Conservation (phyloP, 2,329 filamentous ascomycete genomes). For the Phialocephala sp. region DNA sequence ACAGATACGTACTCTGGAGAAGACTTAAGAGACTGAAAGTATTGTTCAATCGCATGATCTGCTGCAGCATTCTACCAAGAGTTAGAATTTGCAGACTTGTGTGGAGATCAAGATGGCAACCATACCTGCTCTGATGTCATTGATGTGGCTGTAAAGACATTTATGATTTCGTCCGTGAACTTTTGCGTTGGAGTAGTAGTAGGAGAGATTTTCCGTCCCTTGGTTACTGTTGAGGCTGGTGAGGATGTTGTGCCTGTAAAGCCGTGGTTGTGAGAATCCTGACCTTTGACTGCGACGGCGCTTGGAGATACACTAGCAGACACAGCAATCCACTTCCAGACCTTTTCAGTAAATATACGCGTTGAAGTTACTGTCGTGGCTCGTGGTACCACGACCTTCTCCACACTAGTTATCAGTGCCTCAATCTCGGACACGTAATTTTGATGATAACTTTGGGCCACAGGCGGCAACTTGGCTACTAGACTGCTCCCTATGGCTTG, state of each 20-base stretch:
- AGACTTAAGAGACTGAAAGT: background rate
- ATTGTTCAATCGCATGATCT: no score
- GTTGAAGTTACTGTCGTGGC: no score
- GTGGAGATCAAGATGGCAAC: background rate
- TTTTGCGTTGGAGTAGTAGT: background rate
- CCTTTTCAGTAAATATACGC: no score
- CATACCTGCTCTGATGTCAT: conserved; percentile 4
- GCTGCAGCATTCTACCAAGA: background rate
- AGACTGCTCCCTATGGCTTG: background rate
- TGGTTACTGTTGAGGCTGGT: background rate
- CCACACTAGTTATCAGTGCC: background rate
- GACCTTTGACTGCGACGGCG: no score
- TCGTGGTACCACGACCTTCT: background rate
- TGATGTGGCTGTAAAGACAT: background rate
- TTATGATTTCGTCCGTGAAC: background rate
- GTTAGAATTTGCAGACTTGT: background rate
- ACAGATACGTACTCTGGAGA: background rate
- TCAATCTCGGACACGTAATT: background rate
- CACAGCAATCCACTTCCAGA: no score
- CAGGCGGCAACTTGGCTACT: background rate
- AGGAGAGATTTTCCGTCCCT: background rate
- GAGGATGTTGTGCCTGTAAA: background rate
- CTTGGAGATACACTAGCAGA: no score
- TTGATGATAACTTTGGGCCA: background rate
- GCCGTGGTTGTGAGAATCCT: no score